A percentile compares a stretch with the other conserved stretches of the same genome.
Evolutionary conservation across 2,329 filamentous ascomycete species (phyloP).

Genomic region (Phialemoniopsis sp.): DNA sequence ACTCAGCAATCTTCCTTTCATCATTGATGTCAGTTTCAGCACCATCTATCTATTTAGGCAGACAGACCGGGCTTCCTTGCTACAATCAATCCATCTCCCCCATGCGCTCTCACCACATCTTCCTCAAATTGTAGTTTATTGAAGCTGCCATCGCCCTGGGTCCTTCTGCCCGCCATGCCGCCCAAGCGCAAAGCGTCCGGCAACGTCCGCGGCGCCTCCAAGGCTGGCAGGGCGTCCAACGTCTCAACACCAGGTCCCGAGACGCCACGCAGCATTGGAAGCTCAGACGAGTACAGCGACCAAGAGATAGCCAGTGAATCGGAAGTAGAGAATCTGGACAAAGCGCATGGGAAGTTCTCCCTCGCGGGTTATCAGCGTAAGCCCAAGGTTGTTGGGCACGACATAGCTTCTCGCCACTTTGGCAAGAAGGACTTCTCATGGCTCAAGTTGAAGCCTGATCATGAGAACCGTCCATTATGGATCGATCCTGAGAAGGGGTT

Average conservation of each 20-base stretch:
- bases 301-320: constrained; percentile 48
- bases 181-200: constrained; percentile 64
- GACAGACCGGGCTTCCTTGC: too few relatives aligned
- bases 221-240: constrained; percentile 52
- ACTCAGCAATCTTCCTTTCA: too few relatives aligned
- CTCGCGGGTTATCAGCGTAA: constrained; percentile 31
- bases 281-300: constrained; percentile 45
- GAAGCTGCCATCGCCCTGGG: neutral
- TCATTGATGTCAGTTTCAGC: too few relatives aligned
- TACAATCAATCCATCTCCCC: too few relatives aligned
- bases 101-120: too few relatives aligned
- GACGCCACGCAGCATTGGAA: constrained; percentile 55
- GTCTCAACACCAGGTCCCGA: constrained; percentile 57
- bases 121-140: too few relatives aligned
- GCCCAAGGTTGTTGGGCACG: constrained; percentile 7
- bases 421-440: constrained; percentile 68
- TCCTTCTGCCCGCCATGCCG: constrained; percentile 47
- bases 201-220: constrained; percentile 42
- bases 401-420: constrained; percentile 23
- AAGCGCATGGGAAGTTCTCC: constrained; percentile 58
- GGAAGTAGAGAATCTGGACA: constrained; percentile 49
- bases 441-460: constrained; percentile 79
- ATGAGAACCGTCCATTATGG: constrained; percentile 87
- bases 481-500: constrained; percentile 82
- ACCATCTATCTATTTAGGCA: too few relatives aligned